phyloP scores from a whole-genome alignment of 75 land plant species.

The Isoetes taiwanensis region DNA sequence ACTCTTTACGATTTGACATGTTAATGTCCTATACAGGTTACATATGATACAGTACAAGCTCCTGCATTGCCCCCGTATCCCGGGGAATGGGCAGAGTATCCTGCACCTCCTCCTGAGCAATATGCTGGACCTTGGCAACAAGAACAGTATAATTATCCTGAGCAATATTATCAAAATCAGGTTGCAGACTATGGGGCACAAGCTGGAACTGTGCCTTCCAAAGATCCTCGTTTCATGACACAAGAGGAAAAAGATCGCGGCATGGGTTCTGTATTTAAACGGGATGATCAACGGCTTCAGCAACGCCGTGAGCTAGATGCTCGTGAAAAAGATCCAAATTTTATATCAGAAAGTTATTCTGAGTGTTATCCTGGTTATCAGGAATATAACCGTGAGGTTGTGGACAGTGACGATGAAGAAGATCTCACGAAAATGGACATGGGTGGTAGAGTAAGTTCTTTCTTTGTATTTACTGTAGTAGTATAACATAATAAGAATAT shows the following conservation, averaged over 20 bases:
- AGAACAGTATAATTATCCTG: slow-evolving; percentile 54
- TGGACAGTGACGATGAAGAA: slow-evolving; percentile 96
- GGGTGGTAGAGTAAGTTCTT: slow-evolving; percentile 80
- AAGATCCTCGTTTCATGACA: slow-evolving; percentile 85
- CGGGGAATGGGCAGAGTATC: slow-evolving; percentile 88
- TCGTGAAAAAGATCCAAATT: slow-evolving; percentile 96
- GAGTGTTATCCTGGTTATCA: slow-evolving; percentile 99
- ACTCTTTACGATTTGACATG: not conserved
- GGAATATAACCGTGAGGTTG: slow-evolving; percentile 91
- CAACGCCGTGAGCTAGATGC: slow-evolving; percentile 87
- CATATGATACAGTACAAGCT: slow-evolving; percentile 60
- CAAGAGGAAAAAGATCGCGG: slow-evolving; percentile 99
- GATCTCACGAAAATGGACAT: slow-evolving; percentile 98
- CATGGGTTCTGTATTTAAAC: slow-evolving; percentile 92
- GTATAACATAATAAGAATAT: not conserved
- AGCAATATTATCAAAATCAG: slow-evolving; percentile 55
- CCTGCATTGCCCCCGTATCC: slow-evolving; percentile 56
- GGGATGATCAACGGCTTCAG: slow-evolving; percentile 88
- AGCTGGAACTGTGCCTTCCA: slow-evolving; percentile 12
- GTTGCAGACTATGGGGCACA: slow-evolving; percentile 35
- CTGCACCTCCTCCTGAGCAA: slow-evolving; percentile 33
- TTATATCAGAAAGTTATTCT: slow-evolving; percentile 94
- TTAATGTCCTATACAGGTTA: slow-evolving; percentile 41
- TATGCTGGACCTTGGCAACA: slow-evolving; percentile 55
- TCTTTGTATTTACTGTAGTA: not conserved